Base-by-base conservation (phyloP, 129 eudicot species). In the Saposhnikovia divaricata region DNA sequence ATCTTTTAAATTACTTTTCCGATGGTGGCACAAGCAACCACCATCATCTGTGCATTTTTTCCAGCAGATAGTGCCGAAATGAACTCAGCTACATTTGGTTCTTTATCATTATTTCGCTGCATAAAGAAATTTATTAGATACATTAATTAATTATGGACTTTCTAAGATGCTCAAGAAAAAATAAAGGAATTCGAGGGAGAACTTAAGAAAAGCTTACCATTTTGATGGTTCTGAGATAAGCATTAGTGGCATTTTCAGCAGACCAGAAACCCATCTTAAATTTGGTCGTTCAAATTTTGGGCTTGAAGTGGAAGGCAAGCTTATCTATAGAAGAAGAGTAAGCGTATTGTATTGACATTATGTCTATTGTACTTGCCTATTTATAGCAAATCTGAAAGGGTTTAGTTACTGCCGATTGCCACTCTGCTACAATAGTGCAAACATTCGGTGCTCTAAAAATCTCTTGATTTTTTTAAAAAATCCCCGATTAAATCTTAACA, bases 211-310 rank as follows among this genome's bases (percentile, higher is more conserved):
- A 42, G 77, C 92, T 76, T 84, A 92, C 97, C 98, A 92, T 90
- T 85, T 85, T 87, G 86, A 92, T 85, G 83, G 99, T 90, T 85
- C 85, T 90, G 84, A 92, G 92, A 86, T 92, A 95, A 50, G 97
- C 97, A 74, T 90, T 89, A 40, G 97, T 95, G 85, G 97, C 99
- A 78, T 92, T 92, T 88, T 95, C 99, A 85, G 97, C 99, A 77
- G 99, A 92, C 99, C 99, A 95, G 84, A 79, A 85, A 81, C 77
- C 91, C 93, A 90, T 94, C 77, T 84, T 86, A 81, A 6, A 72
- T 38, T 38, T 72, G 50, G 76, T 72, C 23, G 18, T 72, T 76
- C 74, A 73, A 78, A 77, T 73, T 76, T 77, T 74, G 77, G 63
- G 74, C 38, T 80, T 81, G 77, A 42, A 72, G 76, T 23, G 66